A percentile compares a stretch with the other conserved stretches of the same genome.
Evolutionary conservation across 352 stramenopile genomes (phyloP).

Genomic region (Aphanomyces euteiches): DNA sequence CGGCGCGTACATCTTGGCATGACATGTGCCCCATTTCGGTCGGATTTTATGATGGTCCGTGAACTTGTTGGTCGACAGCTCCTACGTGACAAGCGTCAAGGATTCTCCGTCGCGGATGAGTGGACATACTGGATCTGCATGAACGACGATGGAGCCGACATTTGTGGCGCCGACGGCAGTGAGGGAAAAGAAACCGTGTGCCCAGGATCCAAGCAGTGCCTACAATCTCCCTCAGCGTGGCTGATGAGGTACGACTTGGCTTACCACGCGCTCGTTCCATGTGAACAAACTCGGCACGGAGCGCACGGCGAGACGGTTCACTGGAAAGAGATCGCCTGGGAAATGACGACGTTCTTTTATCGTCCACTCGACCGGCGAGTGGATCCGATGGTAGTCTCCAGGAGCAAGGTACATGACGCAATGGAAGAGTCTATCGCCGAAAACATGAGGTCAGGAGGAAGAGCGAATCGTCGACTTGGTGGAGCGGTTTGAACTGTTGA

Average conservation of each 20-base stretch:
- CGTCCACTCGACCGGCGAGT: slow-evolving; percentile 72
- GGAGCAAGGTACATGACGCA: slow-evolving; percentile 81
- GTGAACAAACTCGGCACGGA: slow-evolving; percentile 77
- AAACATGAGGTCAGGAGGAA: neutral
- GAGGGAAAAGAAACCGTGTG: slow-evolving; percentile 78
- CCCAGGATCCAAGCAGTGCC: slow-evolving; percentile 64
- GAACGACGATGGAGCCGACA: slow-evolving; percentile 74
- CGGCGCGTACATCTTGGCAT: slow-evolving; percentile 48
- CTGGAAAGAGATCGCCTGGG: slow-evolving; percentile 75
- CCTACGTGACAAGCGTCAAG: slow-evolving; percentile 12
- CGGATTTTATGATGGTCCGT: slow-evolving; percentile 1
- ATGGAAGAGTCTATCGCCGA: slow-evolving; percentile 52
- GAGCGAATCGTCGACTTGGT: slow-evolving; percentile 22
- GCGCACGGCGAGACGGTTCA: slow-evolving; percentile 58
- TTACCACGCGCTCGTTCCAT: slow-evolving; percentile 71
- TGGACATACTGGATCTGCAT: slow-evolving; percentile 46
- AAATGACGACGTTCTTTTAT: slow-evolving; percentile 75
- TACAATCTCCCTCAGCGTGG: neutral
- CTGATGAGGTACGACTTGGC: neutral
- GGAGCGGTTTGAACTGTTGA: slow-evolving; percentile 33
- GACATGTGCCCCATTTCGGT: slow-evolving; percentile 43
- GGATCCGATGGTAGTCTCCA: slow-evolving; percentile 85
- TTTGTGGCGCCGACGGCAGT: slow-evolving; percentile 81
- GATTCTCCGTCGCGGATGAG: neutral
- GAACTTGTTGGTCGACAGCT: slow-evolving; percentile 52